Base-by-base conservation (phyloP, 75 land plant species). In the Gnetum montanum region DNA sequence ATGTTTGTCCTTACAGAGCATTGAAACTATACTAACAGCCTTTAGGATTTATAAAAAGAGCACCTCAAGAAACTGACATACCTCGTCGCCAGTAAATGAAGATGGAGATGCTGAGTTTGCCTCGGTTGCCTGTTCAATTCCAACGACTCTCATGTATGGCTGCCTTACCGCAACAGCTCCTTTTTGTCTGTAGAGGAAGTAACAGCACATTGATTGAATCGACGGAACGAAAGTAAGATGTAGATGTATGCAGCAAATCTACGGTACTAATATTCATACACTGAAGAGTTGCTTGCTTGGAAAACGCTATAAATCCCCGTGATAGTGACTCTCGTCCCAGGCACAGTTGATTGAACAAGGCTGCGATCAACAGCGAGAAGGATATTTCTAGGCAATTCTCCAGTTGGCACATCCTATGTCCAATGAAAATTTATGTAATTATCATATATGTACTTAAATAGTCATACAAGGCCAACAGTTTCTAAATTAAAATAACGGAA, bases 341-440 rank as follows among this genome's bases (percentile, higher is more conserved):
- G 98, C 8, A 81, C 85, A 49, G 85, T 80, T 46, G 86, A 80
- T 60, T 94, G 98, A 1, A 89, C 98, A 52, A 94, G 75, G 49
- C 75, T 77, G 15, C 98, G 73, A 59, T 94, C 98, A 45, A 85
- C 75, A 3, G 98, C 85, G 8, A 94, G 82, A 43, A 94, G 73
- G 71, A 90, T 69, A 59, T 94, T 89, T n/a, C 98, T 72, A 10
- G 98, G 98, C 46, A 94, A 81, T 79, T 94, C 98, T 43, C 98
- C 98, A 34, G 96, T 85, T 2, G 98, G 98, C 4, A 94, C 98
- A 80, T 89, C 98, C 98, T 93, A 59, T 34, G 51, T n/a, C n/a
- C n/a, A n/a, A n/a, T n/a, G n/a, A n/a, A 57, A 48, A 12, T 20
- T 31, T 25, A 54, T 43, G 24, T 50, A 18, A 61, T 43, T 40